Evolutionary conservation across 441 rosid species (phyloP).

Genomic region (Theobroma grandiflorum): DNA sequence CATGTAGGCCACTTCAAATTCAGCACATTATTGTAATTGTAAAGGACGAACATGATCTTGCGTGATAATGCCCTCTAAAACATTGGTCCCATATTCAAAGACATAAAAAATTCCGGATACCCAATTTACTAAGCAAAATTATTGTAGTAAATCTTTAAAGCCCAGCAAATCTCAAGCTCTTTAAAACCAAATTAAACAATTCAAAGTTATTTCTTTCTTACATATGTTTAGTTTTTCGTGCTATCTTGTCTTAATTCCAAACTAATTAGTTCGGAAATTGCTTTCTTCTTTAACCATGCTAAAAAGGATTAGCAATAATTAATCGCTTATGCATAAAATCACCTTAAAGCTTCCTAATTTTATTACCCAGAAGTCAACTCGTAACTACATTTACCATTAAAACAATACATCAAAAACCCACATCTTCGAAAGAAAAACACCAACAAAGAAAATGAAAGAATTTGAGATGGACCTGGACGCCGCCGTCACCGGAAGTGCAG

Average conservation of each 20-base stretch:
- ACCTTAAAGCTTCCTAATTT: not conserved
- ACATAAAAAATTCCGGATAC: not conserved
- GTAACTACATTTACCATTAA: not conserved
- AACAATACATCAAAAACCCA: constrained; percentile 18
- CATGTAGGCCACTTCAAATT: not conserved
- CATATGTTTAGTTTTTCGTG: not conserved
- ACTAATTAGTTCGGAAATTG: not conserved
- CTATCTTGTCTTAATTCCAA: not conserved
- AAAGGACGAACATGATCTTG: not conserved
- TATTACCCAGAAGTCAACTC: constrained; percentile 18
- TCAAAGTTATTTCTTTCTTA: not conserved
- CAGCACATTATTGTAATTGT: not conserved
- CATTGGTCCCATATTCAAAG: not conserved
- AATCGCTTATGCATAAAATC: not conserved
- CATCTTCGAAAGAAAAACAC: not conserved
- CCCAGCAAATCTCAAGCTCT: constrained; percentile 1
- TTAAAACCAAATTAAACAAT: not conserved
- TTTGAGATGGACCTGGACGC: constrained; percentile 67
- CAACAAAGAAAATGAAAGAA: not conserved
- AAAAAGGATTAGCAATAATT: not conserved
- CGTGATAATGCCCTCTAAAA: not conserved
- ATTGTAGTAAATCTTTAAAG: not conserved
- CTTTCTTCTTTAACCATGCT: not conserved
- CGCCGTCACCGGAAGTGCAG: constrained; percentile 69
- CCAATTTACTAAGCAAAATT: not conserved